Conservation (phyloP, 108 stramenopile genomes). For the Fistulifera solaris region DNA sequence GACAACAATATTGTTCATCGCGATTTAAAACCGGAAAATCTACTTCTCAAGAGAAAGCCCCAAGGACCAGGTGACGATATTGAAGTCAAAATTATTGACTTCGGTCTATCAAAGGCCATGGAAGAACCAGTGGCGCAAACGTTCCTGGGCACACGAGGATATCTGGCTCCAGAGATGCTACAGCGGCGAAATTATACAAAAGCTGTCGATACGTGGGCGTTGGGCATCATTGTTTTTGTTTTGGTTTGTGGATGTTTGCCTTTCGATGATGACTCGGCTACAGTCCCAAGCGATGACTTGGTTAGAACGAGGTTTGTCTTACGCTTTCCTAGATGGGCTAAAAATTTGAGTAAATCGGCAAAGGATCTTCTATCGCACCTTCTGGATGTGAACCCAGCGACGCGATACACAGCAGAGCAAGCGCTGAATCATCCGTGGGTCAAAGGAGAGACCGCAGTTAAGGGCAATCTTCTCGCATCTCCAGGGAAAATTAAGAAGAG, state of each 20-base stretch:
- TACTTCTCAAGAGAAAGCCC: conserved; percentile 26
- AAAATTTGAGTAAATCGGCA: conserved; percentile 77
- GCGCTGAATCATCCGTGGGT: conserved; percentile 96
- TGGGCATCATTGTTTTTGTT: conserved; percentile 89
- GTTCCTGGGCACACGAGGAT: conserved; percentile 93
- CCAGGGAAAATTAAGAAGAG: conserved; percentile 66
- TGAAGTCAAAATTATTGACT: conserved; percentile 97
- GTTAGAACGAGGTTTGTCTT: conserved; percentile 76
- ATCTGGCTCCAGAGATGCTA: conserved; percentile 96
- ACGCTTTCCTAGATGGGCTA: conserved; percentile 93
- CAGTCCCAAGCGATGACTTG: conserved; percentile 63
- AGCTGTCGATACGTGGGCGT: conserved; percentile 86
- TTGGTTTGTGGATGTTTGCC: conserved; percentile 94
- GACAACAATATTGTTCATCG: conserved; percentile 90
- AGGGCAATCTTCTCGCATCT: conserved; percentile 64
- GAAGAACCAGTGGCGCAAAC: conserved; percentile 65
- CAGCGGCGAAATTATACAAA: conserved; percentile 82
- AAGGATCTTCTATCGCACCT: conserved; percentile 89
- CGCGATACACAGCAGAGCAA: conserved; percentile 89
- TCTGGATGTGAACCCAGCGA: conserved; percentile 77
- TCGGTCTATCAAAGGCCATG: conserved; percentile 91
- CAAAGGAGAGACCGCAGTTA: conserved; percentile 57
- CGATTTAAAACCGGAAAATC: conserved; percentile 83
- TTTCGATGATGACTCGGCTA: conserved; percentile 93
- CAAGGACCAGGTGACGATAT: conserved; percentile 22